Conservation (phyloP, 768 basidiomycete genomes). For the Xerocomus spinulosus region DNA sequence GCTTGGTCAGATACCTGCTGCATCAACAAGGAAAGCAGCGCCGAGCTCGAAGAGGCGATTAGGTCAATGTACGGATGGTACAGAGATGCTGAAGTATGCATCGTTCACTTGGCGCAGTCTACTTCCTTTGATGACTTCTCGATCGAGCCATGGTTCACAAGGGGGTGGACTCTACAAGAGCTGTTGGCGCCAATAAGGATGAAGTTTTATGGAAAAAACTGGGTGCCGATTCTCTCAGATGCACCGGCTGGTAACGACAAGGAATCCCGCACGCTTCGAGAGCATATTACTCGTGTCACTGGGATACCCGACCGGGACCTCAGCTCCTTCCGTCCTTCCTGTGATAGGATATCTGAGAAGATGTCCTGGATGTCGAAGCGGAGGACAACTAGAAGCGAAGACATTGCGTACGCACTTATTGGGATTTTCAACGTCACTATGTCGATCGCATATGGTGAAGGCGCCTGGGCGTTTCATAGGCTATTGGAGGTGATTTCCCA, state of each 20-base stretch:
- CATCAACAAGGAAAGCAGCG: slow-evolving; percentile 24
- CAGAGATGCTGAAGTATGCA: slow-evolving; percentile 18
- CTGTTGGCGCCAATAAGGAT: slow-evolving; percentile 13
- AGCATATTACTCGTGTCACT: slow-evolving; percentile 7
- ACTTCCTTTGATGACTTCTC: slow-evolving; percentile 6
- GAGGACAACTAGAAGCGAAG: slow-evolving; percentile 22
- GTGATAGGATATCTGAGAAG: slow-evolving; percentile 14
- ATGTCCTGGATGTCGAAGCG: slow-evolving; percentile 25
- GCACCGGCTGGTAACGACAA: slow-evolving; percentile 7
- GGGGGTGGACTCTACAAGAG: slow-evolving; percentile 21
- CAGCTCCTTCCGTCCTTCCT: slow-evolving; percentile 8
- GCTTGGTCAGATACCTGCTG: slow-evolving; percentile 27
- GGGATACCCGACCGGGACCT: slow-evolving; percentile 12
- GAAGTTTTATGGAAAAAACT: slow-evolving; percentile 17
- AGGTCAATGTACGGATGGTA: slow-evolving; percentile 30
- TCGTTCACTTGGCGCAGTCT: slow-evolving; percentile 18
- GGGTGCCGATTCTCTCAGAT: slow-evolving; percentile 12
- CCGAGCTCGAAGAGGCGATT: slow-evolving; percentile 30
- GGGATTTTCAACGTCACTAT: slow-evolving; percentile 22
- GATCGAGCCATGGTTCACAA: slow-evolving; percentile 20
- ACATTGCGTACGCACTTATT: slow-evolving; percentile 23
- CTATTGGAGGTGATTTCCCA: slow-evolving; percentile 6
- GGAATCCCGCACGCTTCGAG: slow-evolving; percentile 8
- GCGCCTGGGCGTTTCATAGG: slow-evolving; percentile 19
- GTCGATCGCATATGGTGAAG: slow-evolving; percentile 24